phyloP scores from a whole-genome alignment of 2,329 filamentous ascomycete genomes.

The Penicillium oxalicum region DNA sequence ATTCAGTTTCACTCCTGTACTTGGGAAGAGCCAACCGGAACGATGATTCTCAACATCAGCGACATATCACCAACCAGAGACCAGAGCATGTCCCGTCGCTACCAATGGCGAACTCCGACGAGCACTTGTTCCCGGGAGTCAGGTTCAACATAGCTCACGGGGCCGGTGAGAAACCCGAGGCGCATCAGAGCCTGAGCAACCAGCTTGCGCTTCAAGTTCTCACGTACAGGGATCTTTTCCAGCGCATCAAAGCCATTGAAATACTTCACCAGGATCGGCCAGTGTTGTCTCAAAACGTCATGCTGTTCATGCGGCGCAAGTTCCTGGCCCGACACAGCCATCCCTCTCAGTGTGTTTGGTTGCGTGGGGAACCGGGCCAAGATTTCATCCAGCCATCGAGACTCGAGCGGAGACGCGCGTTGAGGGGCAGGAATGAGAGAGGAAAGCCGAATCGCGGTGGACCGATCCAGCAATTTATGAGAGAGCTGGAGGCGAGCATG shows the following conservation, averaged over 20 bases:
- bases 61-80: too few relatives aligned
- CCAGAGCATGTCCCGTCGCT: neutral
- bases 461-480: conserved; percentile 31
- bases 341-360: conserved; percentile 4
- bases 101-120: conserved; percentile 66
- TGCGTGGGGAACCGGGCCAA: conserved; percentile 34
- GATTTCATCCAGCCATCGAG: conserved; percentile 57
- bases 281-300: conserved; percentile 52
- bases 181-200: conserved; percentile 52
- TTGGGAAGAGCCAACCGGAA: too few relatives aligned
- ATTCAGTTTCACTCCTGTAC: too few relatives aligned
- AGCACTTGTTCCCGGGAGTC: conserved; percentile 42
- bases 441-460: conserved; percentile 41
- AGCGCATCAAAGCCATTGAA: conserved; percentile 80
- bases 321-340: conserved; percentile 11
- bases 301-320: conserved; percentile 19
- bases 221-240: conserved; percentile 78
- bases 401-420: conserved; percentile 70
- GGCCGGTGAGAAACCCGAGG: conserved; percentile 59
- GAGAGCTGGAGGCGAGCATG: conserved; percentile 26
- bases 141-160: conserved; percentile 24
- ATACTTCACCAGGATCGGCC: conserved; percentile 72
- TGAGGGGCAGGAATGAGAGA: conserved; percentile 72
- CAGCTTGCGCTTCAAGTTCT: conserved; percentile 75
- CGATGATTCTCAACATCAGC: too few relatives aligned